These are phyloP conservation scores for Stenogyne calaminthoides DNA, from an alignment of 305 asterid species.

Conservation along the genomic window DNA sequence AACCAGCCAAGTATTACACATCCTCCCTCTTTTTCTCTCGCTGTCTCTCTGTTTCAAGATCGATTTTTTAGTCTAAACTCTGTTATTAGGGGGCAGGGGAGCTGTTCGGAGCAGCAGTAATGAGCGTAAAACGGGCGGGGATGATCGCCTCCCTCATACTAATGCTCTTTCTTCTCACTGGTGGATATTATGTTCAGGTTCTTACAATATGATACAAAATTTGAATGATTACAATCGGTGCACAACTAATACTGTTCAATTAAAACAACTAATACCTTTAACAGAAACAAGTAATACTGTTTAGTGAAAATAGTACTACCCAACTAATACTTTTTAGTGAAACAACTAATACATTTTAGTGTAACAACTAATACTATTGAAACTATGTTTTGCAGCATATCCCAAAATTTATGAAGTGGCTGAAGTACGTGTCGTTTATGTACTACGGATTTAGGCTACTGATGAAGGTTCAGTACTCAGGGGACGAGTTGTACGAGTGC, in stretches of 20 bases:
- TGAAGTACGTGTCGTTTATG: constrained; percentile 85
- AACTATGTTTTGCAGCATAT: constrained; percentile 58
- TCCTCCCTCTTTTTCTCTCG: not conserved
- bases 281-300: not conserved
- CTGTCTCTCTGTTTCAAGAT: not conserved
- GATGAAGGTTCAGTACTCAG: constrained; percentile 80
- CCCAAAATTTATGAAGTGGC: constrained; percentile 84
- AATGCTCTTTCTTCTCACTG: constrained; percentile 94
- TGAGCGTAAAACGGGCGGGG: constrained; percentile 86
- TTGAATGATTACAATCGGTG: too few relatives aligned
- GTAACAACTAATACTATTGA: too few relatives aligned
- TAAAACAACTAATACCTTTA: not conserved
- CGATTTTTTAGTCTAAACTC: not conserved
- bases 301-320: too few relatives aligned
- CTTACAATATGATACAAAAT: not conserved
- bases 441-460: constrained; percentile 89
- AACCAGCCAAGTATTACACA: constrained; percentile 72
- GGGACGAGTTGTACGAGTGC: constrained; percentile 76
- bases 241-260: too few relatives aligned
- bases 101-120: constrained; percentile 84
- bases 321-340: too few relatives aligned
- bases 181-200: constrained; percentile 95
- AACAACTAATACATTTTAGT: too few relatives aligned
- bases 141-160: constrained; percentile 82
- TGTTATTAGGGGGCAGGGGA: constrained; percentile 88